Percentiles rank a stretch among this genome's conserved stretches.
These are phyloP conservation scores for Lecanosticta acicola DNA, from an alignment of 2,329 filamentous ascomycete species.

Conservation along the genomic window DNA sequence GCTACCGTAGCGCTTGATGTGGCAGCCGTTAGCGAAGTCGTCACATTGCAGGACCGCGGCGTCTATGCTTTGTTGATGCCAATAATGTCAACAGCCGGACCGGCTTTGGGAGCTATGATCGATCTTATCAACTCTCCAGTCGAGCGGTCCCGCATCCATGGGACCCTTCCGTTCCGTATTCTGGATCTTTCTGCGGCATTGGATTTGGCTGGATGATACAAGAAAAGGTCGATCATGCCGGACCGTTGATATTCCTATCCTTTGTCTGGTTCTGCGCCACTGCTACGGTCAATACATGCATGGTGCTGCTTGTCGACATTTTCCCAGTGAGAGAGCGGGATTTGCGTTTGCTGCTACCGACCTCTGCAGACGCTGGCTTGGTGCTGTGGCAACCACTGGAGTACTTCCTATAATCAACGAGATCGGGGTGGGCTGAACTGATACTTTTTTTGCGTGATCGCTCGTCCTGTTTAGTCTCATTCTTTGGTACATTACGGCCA, in stretches of 20 bases:
- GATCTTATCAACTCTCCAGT: slow-evolving; percentile 41
- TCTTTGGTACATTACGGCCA: not conserved
- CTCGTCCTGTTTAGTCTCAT: not conserved
- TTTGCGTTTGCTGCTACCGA: slow-evolving; percentile 37
- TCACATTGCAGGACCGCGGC: slow-evolving; percentile 30
- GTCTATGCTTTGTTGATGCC: slow-evolving; percentile 34
- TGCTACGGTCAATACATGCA: slow-evolving; percentile 55
- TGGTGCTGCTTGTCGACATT: slow-evolving; percentile 38
- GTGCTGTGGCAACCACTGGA: slow-evolving; percentile 34
- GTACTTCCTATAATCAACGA: slow-evolving; percentile 37
- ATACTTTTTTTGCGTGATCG: not conserved
- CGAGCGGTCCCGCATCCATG: slow-evolving; percentile 38
- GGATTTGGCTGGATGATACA: slow-evolving; percentile 40
- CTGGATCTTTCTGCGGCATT: slow-evolving; percentile 29
- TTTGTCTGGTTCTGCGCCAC: slow-evolving; percentile 34
- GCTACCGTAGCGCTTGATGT: slow-evolving; percentile 9
- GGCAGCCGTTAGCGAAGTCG: slow-evolving; percentile 34
- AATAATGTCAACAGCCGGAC: slow-evolving; percentile 24
- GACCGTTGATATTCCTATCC: slow-evolving; percentile 47
- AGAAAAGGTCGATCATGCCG: slow-evolving; percentile 28
- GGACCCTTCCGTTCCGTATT: slow-evolving; percentile 33
- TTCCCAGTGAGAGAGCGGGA: slow-evolving; percentile 33
- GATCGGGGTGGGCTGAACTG: slow-evolving; percentile 38
- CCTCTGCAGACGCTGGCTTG: slow-evolving; percentile 32
- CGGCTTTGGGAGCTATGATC: slow-evolving; percentile 31